Base-by-base conservation (phyloP, 257 asterid genomes). In the Lycium ferocissimum region DNA sequence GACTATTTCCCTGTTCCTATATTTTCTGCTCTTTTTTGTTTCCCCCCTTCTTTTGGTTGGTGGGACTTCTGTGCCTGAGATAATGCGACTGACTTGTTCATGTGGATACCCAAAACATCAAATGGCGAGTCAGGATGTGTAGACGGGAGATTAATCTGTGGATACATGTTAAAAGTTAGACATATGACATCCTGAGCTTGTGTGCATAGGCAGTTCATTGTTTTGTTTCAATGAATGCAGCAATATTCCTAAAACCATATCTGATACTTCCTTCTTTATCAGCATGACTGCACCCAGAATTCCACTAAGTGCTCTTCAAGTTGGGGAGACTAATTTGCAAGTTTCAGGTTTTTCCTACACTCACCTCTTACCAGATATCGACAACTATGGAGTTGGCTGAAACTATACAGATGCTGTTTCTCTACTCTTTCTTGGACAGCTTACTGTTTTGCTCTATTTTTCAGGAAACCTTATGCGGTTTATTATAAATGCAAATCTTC, bases 231-330 rank as follows among this genome's bases (percentile, higher is more conserved):
- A 62, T 47, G 49, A 63, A 43, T 63, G 7, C 54, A 51, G 75
- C 37, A 71, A 76, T 76, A 18, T 49, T 76, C 81, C 81, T 76
- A 51, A 76, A 53, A 35, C 61, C 59, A 53, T 53, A 8, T 78
- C 26, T 78, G 63, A 1, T 9, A 33, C 22, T 58, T 82, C 83
- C 12, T 47, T 58, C 22, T 80, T 86, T 84, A 72, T 63, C 89
- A 88, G 99, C 90, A 94, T 97, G 98, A 94, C 99, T 58, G 98
- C 99, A 86, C 99, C 99, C 86, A 81, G 92, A 66, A 97, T 97
- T 88, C 97, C 97, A 83, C 90, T 93, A 87, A 88, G 94, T 80
- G 95, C 99, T 86, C 98, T 95, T 66, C 82, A 83, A 82, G 87
- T 37, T 71, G 99, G 99, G 85, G 99, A 97, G 91, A 84, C 98